These are phyloP conservation scores for Podosphaera leucotricha DNA, from an alignment of 2,329 filamentous ascomycete species.

Conservation along the genomic window DNA sequence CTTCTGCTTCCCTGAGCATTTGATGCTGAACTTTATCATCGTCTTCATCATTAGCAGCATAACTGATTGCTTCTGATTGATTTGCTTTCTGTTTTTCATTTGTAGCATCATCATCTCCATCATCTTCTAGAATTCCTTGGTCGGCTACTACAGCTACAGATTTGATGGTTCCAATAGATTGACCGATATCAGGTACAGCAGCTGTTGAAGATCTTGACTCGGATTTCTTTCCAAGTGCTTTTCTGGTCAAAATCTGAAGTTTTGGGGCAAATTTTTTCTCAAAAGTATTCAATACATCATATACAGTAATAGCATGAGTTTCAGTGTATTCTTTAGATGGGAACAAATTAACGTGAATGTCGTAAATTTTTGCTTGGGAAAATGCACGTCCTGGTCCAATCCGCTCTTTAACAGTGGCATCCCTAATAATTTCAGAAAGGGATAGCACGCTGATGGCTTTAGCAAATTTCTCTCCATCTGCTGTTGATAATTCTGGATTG, in stretches of 20 bases:
- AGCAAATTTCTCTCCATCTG: slow-evolving; percentile 55
- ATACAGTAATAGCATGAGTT: slow-evolving; percentile 60
- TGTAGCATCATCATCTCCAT: slow-evolving; percentile 47
- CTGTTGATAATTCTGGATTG: slow-evolving; percentile 43
- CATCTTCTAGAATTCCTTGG: slow-evolving; percentile 9
- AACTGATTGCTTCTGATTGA: slow-evolving; percentile 60
- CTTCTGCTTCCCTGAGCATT: slow-evolving; percentile 32
- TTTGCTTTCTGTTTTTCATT: slow-evolving; percentile 53
- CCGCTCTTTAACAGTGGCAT: slow-evolving; percentile 55
- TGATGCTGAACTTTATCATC: slow-evolving; percentile 51
- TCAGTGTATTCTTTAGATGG: slow-evolving; percentile 58
- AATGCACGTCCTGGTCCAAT: slow-evolving; percentile 47
- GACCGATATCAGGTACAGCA: slow-evolving; percentile 54
- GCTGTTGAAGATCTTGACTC: slow-evolving; percentile 34
- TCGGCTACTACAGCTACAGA: slow-evolving; percentile 22
- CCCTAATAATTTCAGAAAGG: slow-evolving; percentile 63
- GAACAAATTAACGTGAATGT: slow-evolving; percentile 65
- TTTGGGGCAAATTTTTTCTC: slow-evolving; percentile 55
- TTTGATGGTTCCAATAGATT: slow-evolving; percentile 31
- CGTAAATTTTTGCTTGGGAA: slow-evolving; percentile 60
- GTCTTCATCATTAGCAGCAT: slow-evolving; percentile 80
- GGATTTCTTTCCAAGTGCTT: slow-evolving; percentile 68
- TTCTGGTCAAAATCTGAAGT: slow-evolving; percentile 45
- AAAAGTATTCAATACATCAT: slow-evolving; percentile 59
- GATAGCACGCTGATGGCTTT: slow-evolving; percentile 80